These are phyloP conservation scores for Parasarocladium wereldwijsianum DNA, from an alignment of 2,329 filamentous ascomycete genomes.

Conservation along the genomic window DNA sequence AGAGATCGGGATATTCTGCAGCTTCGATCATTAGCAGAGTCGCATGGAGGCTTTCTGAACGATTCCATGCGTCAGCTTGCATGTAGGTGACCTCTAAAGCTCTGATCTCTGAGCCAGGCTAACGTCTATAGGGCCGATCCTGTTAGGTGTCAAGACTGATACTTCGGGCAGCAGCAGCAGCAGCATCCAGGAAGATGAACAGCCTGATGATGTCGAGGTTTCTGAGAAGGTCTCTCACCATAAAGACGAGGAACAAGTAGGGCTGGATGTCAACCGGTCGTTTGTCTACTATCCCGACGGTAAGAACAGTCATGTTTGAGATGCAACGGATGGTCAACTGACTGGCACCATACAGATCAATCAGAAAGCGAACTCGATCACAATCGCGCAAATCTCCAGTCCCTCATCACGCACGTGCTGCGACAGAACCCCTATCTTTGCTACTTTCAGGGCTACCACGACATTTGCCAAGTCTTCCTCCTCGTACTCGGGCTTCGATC, in stretches of 20 bases:
- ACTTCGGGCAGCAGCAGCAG: background rate
- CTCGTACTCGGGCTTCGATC: constrained; percentile 45
- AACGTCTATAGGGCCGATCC: constrained; percentile 1
- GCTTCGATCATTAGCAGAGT: constrained; percentile 44
- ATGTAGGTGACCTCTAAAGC: constrained; percentile 44
- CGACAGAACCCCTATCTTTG: constrained; percentile 69
- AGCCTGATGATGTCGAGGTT: too few species aligned
- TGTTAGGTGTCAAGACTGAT: constrained; percentile 1
- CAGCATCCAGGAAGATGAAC: constrained; percentile 7
- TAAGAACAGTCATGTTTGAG: constrained; percentile 20
- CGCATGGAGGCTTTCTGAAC: constrained; percentile 50
- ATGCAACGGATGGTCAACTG: background rate
- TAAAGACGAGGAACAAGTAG: constrained; percentile 78
- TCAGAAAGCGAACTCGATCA: constrained; percentile 51
- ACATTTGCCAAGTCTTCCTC: constrained; percentile 91
- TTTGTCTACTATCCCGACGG: constrained; percentile 91
- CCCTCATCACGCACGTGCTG: constrained; percentile 68
- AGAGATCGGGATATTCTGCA: constrained; percentile 36
- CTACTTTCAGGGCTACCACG: constrained; percentile 98
- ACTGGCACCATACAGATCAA: constrained; percentile 34
- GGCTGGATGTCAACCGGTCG: constrained; percentile 85
- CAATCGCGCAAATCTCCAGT: constrained; percentile 63
- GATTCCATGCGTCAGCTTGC: constrained; percentile 57
- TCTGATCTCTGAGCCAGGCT: constrained; percentile 3
- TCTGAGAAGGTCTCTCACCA: constrained; percentile 57